phyloP scores from a whole-genome alignment of 148 eudicot genomes.

The Amaranthus palmeri region DNA sequence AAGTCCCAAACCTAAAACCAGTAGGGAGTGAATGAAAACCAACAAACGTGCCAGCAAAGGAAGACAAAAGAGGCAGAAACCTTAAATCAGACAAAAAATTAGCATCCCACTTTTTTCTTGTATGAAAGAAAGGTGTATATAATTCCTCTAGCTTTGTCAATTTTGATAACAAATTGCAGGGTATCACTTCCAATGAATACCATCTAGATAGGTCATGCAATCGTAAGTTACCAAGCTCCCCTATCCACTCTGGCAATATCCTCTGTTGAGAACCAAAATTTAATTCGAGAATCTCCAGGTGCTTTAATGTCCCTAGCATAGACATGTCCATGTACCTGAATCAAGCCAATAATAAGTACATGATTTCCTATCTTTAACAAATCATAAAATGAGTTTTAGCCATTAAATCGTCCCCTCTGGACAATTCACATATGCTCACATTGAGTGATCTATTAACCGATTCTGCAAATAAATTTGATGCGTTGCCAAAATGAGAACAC shows the following conservation, averaged over 20 bases:
- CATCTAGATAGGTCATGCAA: background rate
- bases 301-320: background rate
- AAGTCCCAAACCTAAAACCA: too few species aligned
- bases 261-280: background rate
- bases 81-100: background rate
- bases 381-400: too few species aligned
- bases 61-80: background rate
- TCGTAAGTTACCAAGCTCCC: background rate
- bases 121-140: background rate
- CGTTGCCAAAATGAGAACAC: too few species aligned
- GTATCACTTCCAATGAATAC: background rate
- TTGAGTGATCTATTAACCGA: too few species aligned
- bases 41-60: background rate
- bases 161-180: background rate
- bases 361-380: too few species aligned
- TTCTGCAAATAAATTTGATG: too few species aligned
- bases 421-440: too few species aligned
- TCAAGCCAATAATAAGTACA: too few species aligned
- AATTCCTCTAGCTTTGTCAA: slow-evolving; percentile 2
- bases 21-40: too few species aligned
- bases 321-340: background rate
- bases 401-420: too few species aligned
- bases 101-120: background rate
- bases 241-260: background rate
- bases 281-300: background rate